These are phyloP conservation scores for Deinandra increscens DNA, from an alignment of 129 eudicot genomes.

Conservation along the genomic window DNA sequence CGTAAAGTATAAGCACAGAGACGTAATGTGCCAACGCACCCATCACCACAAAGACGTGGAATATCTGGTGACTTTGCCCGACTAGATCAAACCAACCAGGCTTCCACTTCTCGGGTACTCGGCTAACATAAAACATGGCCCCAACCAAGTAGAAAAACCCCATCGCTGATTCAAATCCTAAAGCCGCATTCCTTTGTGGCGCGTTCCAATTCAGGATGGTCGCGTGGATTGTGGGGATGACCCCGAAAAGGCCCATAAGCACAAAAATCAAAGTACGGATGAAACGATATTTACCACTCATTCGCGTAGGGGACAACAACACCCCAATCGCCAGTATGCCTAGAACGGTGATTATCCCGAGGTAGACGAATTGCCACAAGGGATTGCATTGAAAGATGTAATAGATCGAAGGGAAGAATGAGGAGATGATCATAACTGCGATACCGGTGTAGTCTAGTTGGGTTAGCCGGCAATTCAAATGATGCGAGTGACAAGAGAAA, in stretches of 20 bases:
- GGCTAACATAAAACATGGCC: constrained; percentile 65
- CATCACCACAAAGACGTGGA: constrained; percentile 75
- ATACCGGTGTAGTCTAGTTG: constrained; percentile 80
- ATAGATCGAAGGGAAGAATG: constrained; percentile 91
- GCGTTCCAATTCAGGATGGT: constrained; percentile 59
- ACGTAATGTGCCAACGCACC: constrained; percentile 91
- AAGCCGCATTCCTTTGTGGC: constrained; percentile 61
- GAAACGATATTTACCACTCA: constrained; percentile 59
- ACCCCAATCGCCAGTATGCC: constrained; percentile 61
- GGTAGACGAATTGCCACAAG: constrained; percentile 72
- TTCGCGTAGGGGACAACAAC: constrained; percentile 64
- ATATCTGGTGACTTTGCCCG: constrained; percentile 93
- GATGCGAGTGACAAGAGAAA: constrained; percentile 79
- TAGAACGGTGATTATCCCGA: constrained; percentile 52
- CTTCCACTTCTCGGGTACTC: constrained; percentile 85
- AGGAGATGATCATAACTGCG: constrained; percentile 80
- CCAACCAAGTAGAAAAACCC: constrained; percentile 75
- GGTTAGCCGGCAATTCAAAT: constrained; percentile 48
- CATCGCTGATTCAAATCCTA: constrained; percentile 78
- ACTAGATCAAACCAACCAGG: constrained; percentile 93
- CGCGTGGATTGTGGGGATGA: constrained; percentile 72
- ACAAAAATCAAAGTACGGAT: constrained; percentile 70
- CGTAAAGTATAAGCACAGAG: constrained; percentile 56
- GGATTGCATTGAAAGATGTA: constrained; percentile 77
- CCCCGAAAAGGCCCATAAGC: constrained; percentile 85